Conservation (phyloP, 805 yeast species). For the Teunomyces lycoperdinae region DNA sequence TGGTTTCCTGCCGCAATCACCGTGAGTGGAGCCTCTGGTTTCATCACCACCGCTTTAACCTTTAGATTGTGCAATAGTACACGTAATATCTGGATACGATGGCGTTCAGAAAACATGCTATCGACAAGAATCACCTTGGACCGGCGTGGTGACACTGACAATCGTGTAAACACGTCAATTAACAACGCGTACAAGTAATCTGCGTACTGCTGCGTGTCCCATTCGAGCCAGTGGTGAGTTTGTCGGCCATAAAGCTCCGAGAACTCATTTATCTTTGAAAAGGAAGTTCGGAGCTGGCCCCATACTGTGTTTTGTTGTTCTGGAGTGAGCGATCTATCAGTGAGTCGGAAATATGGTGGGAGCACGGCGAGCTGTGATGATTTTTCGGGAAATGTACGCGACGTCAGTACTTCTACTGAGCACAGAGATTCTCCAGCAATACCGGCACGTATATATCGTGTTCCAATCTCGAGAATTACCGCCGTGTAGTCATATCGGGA, state of each 20-base stretch:
- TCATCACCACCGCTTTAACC: slow-evolving; percentile 22
- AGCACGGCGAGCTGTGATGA: not conserved
- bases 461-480: slow-evolving; percentile 17
- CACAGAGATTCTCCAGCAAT: slow-evolving; percentile 23
- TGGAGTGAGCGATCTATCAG: slow-evolving; percentile 18
- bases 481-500: slow-evolving; percentile 12
- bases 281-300: not conserved
- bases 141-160: slow-evolving; percentile 17
- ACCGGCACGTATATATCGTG: slow-evolving; percentile 21
- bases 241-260: slow-evolving; percentile 10
- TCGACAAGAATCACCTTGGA: slow-evolving; percentile 22
- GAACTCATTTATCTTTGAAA: slow-evolving; percentile 1
- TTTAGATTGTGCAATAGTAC: slow-evolving; percentile 21
- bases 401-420: slow-evolving; percentile 5
- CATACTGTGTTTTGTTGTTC: slow-evolving; percentile 11
- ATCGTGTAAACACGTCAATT: slow-evolving; percentile 11
- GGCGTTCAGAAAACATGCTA: slow-evolving; percentile 11
- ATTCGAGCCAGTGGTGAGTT: slow-evolving; percentile 8
- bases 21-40: slow-evolving; percentile 17
- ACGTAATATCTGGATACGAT: slow-evolving; percentile 16
- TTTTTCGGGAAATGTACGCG: not conserved
- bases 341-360: slow-evolving; percentile 20
- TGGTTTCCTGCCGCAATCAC: slow-evolving; percentile 19
- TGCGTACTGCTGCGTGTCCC: not conserved
- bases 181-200: slow-evolving; percentile 5